Evolutionary conservation across 371 early-diverging fungal genomes (phyloP).

Genomic region (Cokeromyces recurvatus): DNA sequence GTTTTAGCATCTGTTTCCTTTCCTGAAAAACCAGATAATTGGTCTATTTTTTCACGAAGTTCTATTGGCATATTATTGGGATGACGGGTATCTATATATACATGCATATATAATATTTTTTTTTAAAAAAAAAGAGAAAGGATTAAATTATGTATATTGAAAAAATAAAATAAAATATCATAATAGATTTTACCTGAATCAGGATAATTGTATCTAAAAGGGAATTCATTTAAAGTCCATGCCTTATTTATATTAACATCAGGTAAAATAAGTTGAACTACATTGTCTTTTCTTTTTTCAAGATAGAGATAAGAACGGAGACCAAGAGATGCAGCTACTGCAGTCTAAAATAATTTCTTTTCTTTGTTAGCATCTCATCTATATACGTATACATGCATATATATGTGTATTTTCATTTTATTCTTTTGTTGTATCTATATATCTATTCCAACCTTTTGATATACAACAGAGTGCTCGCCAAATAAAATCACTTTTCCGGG

Average conservation of each 20-base stretch:
- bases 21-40: no score
- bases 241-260: conserved; percentile 44
- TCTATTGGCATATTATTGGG: conserved; percentile 32
- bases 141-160: no score
- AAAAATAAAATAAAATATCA: no score
- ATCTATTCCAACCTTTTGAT: conserved; percentile 96
- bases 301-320: conserved; percentile 60
- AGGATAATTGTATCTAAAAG: conserved; percentile 6
- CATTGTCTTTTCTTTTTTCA: conserved; percentile 36
- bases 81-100: conserved; percentile 27
- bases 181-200: no score
- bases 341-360: conserved; percentile 28
- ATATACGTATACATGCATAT: no score
- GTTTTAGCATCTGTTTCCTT: conserved; percentile 17
- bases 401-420: no score
- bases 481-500: conserved; percentile 97
- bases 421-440: no score
- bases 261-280: conserved; percentile 42
- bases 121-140: no score
- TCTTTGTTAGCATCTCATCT: neutral
- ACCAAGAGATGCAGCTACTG: conserved; percentile 71
- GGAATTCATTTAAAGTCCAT: conserved; percentile 37
- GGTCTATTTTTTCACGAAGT: conserved; percentile 13
- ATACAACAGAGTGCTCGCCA: conserved; percentile 97
- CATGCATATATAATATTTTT: neutral